A percentile compares a stretch with the other conserved stretches of the same genome.
Evolutionary conservation across 2,329 filamentous ascomycete species (phyloP).

Genomic region (Alternaria hordeiaustralica): DNA sequence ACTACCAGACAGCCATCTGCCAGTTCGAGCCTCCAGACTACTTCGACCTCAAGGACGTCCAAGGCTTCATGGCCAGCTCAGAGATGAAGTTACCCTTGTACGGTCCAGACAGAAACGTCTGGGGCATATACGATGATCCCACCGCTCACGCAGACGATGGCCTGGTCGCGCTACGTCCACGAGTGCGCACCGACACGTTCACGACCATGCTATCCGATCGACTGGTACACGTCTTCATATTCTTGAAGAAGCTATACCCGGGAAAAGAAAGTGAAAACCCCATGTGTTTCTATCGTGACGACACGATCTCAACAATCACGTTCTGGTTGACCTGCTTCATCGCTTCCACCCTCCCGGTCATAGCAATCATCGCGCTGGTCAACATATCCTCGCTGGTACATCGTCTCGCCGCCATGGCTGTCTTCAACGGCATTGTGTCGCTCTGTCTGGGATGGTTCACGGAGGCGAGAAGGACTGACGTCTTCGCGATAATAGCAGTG

Average conservation of each 20-base stretch:
- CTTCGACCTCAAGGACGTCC: not conserved
- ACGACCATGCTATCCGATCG: not conserved
- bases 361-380: not conserved
- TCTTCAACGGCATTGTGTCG: not conserved
- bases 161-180: not conserved
- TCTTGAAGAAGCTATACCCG: not conserved
- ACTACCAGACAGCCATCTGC: not conserved
- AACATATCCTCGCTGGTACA: not conserved
- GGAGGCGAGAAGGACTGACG: not conserved
- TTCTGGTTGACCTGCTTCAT: not conserved
- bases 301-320: not conserved
- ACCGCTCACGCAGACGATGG: not conserved
- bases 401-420: not conserved
- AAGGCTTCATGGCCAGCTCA: not conserved
- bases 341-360: not conserved
- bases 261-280: not conserved
- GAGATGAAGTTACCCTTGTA: not conserved
- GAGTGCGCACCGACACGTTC: not conserved
- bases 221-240: not conserved
- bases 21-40: not conserved
- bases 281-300: not conserved
- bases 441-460: not conserved
- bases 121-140: not conserved
- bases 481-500: not conserved
- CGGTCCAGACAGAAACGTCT: not conserved